A percentile compares a stretch with the other conserved stretches of the same genome.
Conservation (phyloP, 2,329 filamentous ascomycete genomes). For the Cryphonectria naterciae region DNA sequence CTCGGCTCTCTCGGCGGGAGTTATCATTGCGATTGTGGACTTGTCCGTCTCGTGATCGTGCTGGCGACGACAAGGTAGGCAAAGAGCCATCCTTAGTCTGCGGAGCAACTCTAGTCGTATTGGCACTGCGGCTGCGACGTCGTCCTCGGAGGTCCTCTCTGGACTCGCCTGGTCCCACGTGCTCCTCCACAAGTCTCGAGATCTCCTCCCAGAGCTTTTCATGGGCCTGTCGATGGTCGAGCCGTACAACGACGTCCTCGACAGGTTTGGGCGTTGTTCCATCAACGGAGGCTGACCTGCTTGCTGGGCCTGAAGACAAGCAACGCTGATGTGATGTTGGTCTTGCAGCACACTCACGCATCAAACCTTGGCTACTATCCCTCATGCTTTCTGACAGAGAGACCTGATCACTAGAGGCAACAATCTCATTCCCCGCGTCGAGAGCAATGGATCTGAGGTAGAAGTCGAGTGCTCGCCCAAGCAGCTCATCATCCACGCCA, state of each 20-base stretch:
- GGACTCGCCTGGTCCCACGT: not conserved
- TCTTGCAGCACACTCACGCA: not conserved
- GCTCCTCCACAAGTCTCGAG: constrained; percentile 20
- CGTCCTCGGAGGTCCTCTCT: constrained; percentile 10
- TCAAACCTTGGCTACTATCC: not conserved
- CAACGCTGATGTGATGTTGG: not conserved
- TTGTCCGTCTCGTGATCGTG: not conserved
- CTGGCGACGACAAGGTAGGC: not conserved
- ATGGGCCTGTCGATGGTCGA: not conserved
- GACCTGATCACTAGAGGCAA: not conserved
- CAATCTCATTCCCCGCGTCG: constrained; percentile 36
- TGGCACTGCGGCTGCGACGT: constrained; percentile 6
- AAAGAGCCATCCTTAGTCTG: not conserved
- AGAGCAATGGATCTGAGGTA: constrained; percentile 33
- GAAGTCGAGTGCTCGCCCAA: constrained; percentile 26
- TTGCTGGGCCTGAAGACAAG: not conserved
- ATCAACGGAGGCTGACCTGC: not conserved
- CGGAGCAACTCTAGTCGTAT: too few relatives aligned
- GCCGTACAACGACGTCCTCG: too few relatives aligned
- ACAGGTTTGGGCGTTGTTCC: too few relatives aligned
- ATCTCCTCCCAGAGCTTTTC: constrained; percentile 21
- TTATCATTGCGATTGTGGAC: not conserved
- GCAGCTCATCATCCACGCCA: constrained; percentile 1
- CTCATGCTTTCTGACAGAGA: not conserved
- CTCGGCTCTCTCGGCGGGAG: not conserved